Conservation (phyloP, 2,329 filamentous ascomycete species). For the Elsinoe batatas region DNA sequence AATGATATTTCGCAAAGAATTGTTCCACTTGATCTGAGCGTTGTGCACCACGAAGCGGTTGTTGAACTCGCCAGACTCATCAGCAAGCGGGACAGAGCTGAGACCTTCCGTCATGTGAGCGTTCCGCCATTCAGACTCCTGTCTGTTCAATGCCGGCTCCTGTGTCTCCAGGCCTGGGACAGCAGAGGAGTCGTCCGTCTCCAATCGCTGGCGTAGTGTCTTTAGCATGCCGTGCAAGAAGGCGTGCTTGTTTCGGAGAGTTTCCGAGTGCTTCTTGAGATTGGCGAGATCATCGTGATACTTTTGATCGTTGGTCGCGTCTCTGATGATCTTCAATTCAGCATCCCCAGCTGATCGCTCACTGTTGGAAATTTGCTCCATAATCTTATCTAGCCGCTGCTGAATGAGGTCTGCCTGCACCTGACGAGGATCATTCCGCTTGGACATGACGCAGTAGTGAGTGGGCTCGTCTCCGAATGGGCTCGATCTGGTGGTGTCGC, state of each 20-base stretch:
- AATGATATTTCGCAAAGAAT: constrained; percentile 88
- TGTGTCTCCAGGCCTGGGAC: constrained; percentile 34
- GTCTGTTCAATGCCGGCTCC: constrained; percentile 24
- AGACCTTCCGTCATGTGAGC: constrained; percentile 35
- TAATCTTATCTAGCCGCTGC: constrained; percentile 66
- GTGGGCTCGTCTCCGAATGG: constrained; percentile 89
- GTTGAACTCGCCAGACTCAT: constrained; percentile 90
- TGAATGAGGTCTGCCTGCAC: constrained; percentile 83
- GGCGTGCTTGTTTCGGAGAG: constrained; percentile 47
- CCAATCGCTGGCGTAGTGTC: constrained; percentile 46
- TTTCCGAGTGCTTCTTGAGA: constrained; percentile 47
- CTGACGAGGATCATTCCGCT: constrained; percentile 61
- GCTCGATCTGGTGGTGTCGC: constrained; percentile 74
- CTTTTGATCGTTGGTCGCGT: constrained; percentile 32
- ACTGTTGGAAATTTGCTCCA: constrained; percentile 68
- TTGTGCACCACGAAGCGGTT: constrained; percentile 99
- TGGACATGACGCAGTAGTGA: constrained; percentile 88
- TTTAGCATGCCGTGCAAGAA: constrained; percentile 50
- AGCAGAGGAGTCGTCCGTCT: constrained; percentile 47
- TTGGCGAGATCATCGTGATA: constrained; percentile 46
- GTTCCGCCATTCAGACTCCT: constrained; percentile 27
- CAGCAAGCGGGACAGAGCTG: constrained; percentile 60
- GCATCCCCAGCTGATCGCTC: constrained; percentile 62
- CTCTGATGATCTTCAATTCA: constrained; percentile 51
- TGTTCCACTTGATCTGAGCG: constrained; percentile 97